Evolutionary conservation across 108 stramenopile genomes (phyloP).

Genomic region (Nitzschia palea): DNA sequence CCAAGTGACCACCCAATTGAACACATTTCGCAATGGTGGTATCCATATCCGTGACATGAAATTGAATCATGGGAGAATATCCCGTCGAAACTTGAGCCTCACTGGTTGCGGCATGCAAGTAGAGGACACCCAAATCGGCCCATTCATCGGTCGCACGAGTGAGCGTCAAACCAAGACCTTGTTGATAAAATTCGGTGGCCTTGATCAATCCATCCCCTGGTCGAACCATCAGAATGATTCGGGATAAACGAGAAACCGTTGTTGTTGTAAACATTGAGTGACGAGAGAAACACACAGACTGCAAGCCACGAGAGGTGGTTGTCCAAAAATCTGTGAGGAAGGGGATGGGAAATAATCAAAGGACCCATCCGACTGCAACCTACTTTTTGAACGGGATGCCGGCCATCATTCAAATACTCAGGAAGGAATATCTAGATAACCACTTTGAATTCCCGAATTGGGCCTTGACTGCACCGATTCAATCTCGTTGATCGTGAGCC

Average conservation of each 20-base stretch:
- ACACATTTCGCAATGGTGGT: slow-evolving; percentile 61
- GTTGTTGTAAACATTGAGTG: neutral
- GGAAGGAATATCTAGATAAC: too few species aligned
- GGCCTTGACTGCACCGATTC: too few species aligned
- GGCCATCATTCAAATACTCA: too few species aligned
- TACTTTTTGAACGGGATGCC: too few species aligned
- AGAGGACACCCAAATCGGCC: slow-evolving; percentile 62
- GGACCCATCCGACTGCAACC: too few species aligned
- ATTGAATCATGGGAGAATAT: slow-evolving; percentile 74
- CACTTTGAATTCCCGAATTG: too few species aligned
- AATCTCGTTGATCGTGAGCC: too few species aligned
- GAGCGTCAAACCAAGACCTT: slow-evolving; percentile 66
- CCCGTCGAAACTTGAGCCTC: slow-evolving; percentile 78
- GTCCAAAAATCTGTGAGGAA: too few species aligned
- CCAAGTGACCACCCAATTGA: slow-evolving; percentile 78
- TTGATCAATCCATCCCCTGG: slow-evolving; percentile 61
- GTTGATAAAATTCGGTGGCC: slow-evolving; percentile 83
- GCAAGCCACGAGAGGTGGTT: too few species aligned
- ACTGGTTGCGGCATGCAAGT: slow-evolving; percentile 48
- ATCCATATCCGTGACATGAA: slow-evolving; percentile 82
- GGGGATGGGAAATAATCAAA: too few species aligned
- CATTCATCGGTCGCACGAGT: slow-evolving; percentile 81
- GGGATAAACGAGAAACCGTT: slow-evolving; percentile 48
- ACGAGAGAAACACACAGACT: too few species aligned
- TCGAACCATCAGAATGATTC: slow-evolving; percentile 82